Evolutionary conservation across 495 filamentous ascomycete species (phyloP), one percentile per base, ranked within the genome.

Genomic region (Neurospora hispaniola): DNA sequence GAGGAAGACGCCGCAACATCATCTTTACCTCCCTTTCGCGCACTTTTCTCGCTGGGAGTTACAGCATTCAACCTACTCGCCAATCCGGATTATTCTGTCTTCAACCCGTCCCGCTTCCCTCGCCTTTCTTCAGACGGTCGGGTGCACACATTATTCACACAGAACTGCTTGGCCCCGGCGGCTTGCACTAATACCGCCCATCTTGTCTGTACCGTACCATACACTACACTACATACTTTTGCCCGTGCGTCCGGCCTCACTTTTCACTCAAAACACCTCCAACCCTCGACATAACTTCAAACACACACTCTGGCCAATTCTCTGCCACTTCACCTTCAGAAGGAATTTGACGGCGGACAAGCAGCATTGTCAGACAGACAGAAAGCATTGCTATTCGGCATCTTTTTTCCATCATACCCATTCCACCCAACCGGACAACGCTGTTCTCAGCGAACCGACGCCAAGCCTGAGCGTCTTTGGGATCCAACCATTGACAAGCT

Each of bases 401-500:
- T 66, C 42, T n/a, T 66, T 54, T 62, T 54, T 66, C 70, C 20
- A 44, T 23, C 6, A 44, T 12, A 31, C 4, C 20, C 20, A 54
- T 18, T 71, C 18, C 54, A 35, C 54, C 27, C 54, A 66, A 66
- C 54, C 54, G 31, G 27, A 35, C 54, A 14, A 62, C 54, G 27
- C 54, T 62, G 54, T 27, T 23, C 48, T 66, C 27, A 35, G 54
- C 54, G 27, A 66, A 35, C 27, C 27, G 27, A 31, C 12, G 54
- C 54, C 54, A 66, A 66, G 54, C 54, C 54, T 35, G 9, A 54
- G 46, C 20, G 46, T 54, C 46, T 27, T 54, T 38, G 35, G 7
- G 54, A 66, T 66, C 54, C 54, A 66, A 66, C 48, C 66, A 39
- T 46, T 42, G 73, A 66, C 74, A 73, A 72, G 68, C 72, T 69